Percentiles rank a stretch among this genome's conserved stretches.
phyloP scores from a whole-genome alignment of 192 early-diverging fungal species.

The Endogone sp. region DNA sequence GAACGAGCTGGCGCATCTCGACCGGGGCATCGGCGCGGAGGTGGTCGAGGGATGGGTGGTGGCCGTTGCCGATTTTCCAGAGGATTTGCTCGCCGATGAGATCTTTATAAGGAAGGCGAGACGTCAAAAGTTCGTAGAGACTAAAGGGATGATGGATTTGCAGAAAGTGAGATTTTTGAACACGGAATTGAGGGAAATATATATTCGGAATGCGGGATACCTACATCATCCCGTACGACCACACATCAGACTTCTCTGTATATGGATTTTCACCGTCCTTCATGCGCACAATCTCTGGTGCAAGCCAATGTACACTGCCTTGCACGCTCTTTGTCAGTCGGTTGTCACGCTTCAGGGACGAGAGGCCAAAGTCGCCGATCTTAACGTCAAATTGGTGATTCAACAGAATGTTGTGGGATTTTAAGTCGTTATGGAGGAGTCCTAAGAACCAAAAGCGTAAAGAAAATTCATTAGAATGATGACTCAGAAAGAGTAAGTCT shows the following conservation, averaged over 20 bases:
- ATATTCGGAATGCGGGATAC: background rate
- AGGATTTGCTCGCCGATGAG: slow-evolving; percentile 3
- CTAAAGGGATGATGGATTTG: background rate
- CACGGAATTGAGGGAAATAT: background rate
- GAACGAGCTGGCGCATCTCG: background rate
- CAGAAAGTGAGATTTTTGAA: background rate
- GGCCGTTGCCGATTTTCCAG: background rate
- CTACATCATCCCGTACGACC: slow-evolving; percentile 2
- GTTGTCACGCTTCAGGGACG: slow-evolving; percentile 1
- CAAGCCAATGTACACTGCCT: slow-evolving; percentile 5
- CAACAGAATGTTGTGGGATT: slow-evolving; percentile 6
- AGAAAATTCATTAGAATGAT: too few relatives aligned
- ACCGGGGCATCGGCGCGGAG: background rate
- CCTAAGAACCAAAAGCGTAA: background rate
- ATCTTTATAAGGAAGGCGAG: background rate
- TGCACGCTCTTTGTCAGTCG: background rate
- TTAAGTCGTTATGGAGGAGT: slow-evolving; percentile 1
- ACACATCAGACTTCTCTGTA: slow-evolving; percentile 2
- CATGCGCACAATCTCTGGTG: slow-evolving; percentile 4
- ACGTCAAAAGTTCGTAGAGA: background rate
- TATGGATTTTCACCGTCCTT: background rate
- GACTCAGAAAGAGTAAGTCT: too few relatives aligned
- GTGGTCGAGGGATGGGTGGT: background rate
- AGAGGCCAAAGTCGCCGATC: slow-evolving; percentile 2
- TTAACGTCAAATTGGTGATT: slow-evolving; percentile 1